These are phyloP conservation scores for Elongisporangium prolatum DNA, from an alignment of 352 stramenopile species.

Conservation along the genomic window DNA sequence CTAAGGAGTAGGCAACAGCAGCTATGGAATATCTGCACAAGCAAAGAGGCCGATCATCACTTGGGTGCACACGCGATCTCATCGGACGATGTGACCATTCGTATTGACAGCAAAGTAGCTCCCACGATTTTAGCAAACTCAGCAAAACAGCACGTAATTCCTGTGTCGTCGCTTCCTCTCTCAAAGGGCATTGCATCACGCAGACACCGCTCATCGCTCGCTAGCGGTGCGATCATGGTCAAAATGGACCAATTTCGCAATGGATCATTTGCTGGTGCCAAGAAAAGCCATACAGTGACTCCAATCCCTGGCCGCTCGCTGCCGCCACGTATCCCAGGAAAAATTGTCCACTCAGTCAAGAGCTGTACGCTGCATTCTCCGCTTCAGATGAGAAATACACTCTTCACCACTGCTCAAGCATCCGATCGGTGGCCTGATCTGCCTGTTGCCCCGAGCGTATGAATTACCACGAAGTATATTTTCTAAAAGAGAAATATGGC, in stretches of 20 bases:
- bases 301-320: constrained; percentile 2
- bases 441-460: neutral
- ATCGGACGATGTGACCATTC: neutral
- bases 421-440: neutral
- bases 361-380: neutral
- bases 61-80: neutral
- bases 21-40: constrained; percentile 51
- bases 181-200: neutral
- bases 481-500: neutral
- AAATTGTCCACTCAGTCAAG: neutral
- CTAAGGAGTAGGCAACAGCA: constrained; percentile 90
- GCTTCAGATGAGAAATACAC: neutral
- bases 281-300: neutral
- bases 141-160: neutral
- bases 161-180: neutral
- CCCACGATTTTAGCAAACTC: neutral
- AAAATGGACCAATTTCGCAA: neutral
- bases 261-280: neutral
- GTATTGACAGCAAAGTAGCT: neutral
- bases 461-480: neutral
- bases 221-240: neutral
- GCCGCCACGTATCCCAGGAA: constrained; percentile 10
- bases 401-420: neutral
- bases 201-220: neutral
- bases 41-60: neutral